Evolutionary conservation across 1,284 basidiomycete species (phyloP).

Genomic region (Marasmius oreades): DNA sequence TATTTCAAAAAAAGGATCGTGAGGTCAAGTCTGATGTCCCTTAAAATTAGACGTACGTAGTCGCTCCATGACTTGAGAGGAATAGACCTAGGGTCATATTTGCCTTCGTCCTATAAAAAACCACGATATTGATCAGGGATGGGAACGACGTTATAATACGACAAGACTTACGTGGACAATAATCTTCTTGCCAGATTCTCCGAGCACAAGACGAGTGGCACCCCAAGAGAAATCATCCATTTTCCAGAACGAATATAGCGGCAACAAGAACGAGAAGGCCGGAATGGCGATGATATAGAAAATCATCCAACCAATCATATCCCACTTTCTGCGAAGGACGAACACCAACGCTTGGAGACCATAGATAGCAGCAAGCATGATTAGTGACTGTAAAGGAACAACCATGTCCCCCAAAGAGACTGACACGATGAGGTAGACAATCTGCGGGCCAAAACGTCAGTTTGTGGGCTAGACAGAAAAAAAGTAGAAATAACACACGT

Average conservation of each 20-base stretch:
- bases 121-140: slow-evolving; percentile 13
- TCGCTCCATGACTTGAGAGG: slow-evolving; percentile 97
- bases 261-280: slow-evolving; percentile 89
- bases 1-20: slow-evolving; percentile 23
- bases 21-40: not conserved
- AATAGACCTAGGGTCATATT: slow-evolving; percentile 89
- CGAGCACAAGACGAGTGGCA: slow-evolving; percentile 88
- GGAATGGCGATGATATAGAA: slow-evolving; percentile 95
- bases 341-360: slow-evolving; percentile 89
- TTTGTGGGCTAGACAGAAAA: not conserved
- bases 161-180: slow-evolving; percentile 79
- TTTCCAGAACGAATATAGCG: slow-evolving; percentile 96
- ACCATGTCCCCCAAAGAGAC: slow-evolving; percentile 60
- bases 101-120: slow-evolving; percentile 81
- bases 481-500: slow-evolving; percentile 57
- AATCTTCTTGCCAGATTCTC: slow-evolving; percentile 93
- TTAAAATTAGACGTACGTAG: slow-evolving; percentile 52
- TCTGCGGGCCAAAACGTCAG: slow-evolving; percentile 39
- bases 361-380: slow-evolving; percentile 93
- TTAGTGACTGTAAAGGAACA: slow-evolving; percentile 77
- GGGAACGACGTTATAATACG: not conserved
- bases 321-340: slow-evolving; percentile 86
- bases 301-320: slow-evolving; percentile 97
- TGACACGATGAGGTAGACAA: slow-evolving; percentile 83
- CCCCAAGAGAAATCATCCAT: slow-evolving; percentile 99